phyloP scores from a whole-genome alignment of 163 green algal species.

The Scenedesmus sp. region DNA sequence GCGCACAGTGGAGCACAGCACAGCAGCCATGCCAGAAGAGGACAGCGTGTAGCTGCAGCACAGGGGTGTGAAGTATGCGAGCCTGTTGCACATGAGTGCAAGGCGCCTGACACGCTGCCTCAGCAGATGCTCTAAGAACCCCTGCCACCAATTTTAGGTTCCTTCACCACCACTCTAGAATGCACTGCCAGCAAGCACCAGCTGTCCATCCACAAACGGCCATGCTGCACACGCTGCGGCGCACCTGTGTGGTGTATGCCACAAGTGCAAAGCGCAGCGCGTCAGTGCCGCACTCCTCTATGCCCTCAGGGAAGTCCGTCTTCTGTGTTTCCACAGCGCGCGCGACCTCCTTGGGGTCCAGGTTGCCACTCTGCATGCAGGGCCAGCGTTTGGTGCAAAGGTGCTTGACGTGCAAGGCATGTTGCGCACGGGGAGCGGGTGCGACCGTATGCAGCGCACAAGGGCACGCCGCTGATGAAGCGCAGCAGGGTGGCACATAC shows the following conservation, averaged over 20 bases:
- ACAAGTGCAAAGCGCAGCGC: constrained; percentile 95
- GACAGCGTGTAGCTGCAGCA: background rate
- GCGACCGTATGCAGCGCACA: too few species aligned
- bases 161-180: too few species aligned
- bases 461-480: too few species aligned
- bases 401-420: background rate
- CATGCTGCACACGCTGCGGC: background rate
- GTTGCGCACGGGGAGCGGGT: too few species aligned
- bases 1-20: background rate
- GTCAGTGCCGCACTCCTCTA: constrained; percentile 98
- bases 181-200: background rate
- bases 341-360: constrained; percentile 90
- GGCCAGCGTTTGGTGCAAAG: background rate
- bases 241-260: constrained; percentile 92
- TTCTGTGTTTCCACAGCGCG: constrained; percentile 89
- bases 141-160: too few species aligned
- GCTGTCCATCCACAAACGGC: background rate
- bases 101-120: too few species aligned
- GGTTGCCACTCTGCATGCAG: constrained; percentile 80
- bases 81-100: too few species aligned
- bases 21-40: background rate
- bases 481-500: too few species aligned
- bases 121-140: too few species aligned
- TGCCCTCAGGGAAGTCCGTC: constrained; percentile 96
- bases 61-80: background rate